Evolutionary conservation across 805 yeast species (phyloP), one percentile per base, ranked within the genome.

Genomic region (Yamadazyma olivae): DNA sequence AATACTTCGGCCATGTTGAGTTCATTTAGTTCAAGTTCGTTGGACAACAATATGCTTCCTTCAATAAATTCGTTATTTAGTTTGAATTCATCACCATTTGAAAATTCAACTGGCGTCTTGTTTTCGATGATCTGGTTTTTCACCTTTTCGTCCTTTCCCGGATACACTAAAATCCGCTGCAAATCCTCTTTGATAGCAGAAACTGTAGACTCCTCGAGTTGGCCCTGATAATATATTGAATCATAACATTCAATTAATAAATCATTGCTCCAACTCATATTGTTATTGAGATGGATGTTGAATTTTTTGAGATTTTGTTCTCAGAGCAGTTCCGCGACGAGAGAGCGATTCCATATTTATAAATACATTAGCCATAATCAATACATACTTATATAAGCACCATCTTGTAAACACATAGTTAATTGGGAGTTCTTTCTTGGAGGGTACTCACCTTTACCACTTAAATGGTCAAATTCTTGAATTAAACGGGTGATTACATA

Each of bases 1-100:
- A 90, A 67, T 18, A 86, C 53, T 51, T 88, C 85, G 1, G 95
- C 93, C 1, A 86, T 74, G 2, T 75, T 67, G 19, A 84, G 35
- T 54, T 91, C 97, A 57, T 91, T 95, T 34, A 91, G 40, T 30
- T 59, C 57, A 14, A 68, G 44, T 39, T 66, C 70, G 17, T 50
- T 64, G 33, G 84, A 68, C 35, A 91, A 67, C 25, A 78, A 79
- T 4, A 79, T 65, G 1, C 88, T 73, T 3, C 74, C 67, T 35
- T 77, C 70, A 26, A 83, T 67, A 47, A 88, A 90, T 25, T 77
- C 75, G 31, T 75, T 66, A 51, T 84, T 87, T 21, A 90, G 57
- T 40, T 74, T 74, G 47, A 74, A 81, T 30, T 75, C 75, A 14
- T 71, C 73, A 17, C 81, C 81, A 48, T 72, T 79, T 14, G 69